These are phyloP conservation scores for Trichoderma semiorbis DNA, from an alignment of 2,329 filamentous ascomycete species.

Conservation along the genomic window DNA sequence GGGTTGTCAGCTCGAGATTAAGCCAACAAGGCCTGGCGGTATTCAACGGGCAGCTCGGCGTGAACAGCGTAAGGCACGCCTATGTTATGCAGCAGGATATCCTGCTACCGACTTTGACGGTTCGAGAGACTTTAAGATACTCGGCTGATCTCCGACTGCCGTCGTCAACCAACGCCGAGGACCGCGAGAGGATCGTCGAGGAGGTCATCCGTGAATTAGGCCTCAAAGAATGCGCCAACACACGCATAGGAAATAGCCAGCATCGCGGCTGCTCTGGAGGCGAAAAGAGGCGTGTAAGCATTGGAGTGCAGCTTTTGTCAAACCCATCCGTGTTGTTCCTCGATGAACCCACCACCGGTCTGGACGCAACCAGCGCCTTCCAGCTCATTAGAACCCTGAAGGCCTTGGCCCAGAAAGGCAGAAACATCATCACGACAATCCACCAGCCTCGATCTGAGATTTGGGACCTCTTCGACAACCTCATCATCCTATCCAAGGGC, in stretches of 20 bases:
- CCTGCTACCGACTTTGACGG: slow-evolving; percentile 68
- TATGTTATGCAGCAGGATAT: slow-evolving; percentile 78
- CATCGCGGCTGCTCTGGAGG: slow-evolving; percentile 76
- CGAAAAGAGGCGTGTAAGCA: slow-evolving; percentile 72
- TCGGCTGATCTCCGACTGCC: slow-evolving; percentile 69
- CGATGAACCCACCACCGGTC: slow-evolving; percentile 74
- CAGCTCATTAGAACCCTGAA: slow-evolving; percentile 71
- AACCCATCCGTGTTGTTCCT: slow-evolving; percentile 76
- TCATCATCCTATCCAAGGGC: slow-evolving; percentile 66
- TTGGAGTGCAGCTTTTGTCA: slow-evolving; percentile 74
- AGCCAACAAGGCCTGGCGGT: slow-evolving; percentile 52
- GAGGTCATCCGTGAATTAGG: slow-evolving; percentile 74
- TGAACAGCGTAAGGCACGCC: slow-evolving; percentile 56
- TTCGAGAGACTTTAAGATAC: slow-evolving; percentile 71
- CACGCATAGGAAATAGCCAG: slow-evolving; percentile 65
- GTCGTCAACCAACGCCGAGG: slow-evolving; percentile 54
- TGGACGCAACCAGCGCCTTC: slow-evolving; percentile 74
- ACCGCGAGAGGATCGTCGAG: slow-evolving; percentile 64
- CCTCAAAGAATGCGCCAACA: slow-evolving; percentile 73
- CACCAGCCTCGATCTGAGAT: slow-evolving; percentile 78
- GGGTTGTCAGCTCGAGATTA: slow-evolving; percentile 56
- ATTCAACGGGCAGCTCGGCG: slow-evolving; percentile 58
- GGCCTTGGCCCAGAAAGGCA: slow-evolving; percentile 61
- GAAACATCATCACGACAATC: slow-evolving; percentile 71
- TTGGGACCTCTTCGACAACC: slow-evolving; percentile 71